Evolutionary conservation across 2,329 filamentous ascomycete species (phyloP), one percentile per base, ranked within the genome.

Genomic region (Bipolaris oryzae): DNA sequence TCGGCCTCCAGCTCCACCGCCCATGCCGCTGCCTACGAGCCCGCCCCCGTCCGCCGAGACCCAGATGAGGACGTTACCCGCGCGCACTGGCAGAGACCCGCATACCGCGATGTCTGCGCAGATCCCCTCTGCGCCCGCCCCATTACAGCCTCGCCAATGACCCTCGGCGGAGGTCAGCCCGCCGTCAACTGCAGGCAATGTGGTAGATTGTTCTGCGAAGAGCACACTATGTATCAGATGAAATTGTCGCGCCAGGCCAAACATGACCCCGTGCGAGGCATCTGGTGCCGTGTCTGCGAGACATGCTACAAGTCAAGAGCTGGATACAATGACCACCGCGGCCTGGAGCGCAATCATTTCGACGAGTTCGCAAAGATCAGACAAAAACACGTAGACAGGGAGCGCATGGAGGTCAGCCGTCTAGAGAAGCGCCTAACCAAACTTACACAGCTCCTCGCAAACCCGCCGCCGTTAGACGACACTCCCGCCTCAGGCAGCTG

Each of bases 221-320:
- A 94, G 67, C 95, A 99, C 75, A 98, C 95, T 50, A 96, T 99
- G 93, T 99, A 98, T 73, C 94, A 99, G 79, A 98, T 98, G 90
- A 97, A 96, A 80, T 82, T 99, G 10, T 96, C 93, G 7, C 84
- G 93, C 52, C 89, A 92, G 28, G 95, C 95, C 3, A 85, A 88
- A 56, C 92, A 97, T 76, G 95, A 99, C 62, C 94, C 95, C 0
- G 86, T 95, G 1, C 83, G 94, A 60, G 95, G 95, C 7, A 85
- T 91, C 66, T 99, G 95, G 95, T 96, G 91, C 67, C 82, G 95
- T 49, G 94, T 98, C 1, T 99, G 95, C 73, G 95, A 99, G 79
- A 98, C 95, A n/a, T 99, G 95, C 78, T 99, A 95, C 79, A 98
- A 97, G 79, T 96, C 92, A 49, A 86, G 95, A 68, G 91, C 93